Evolutionary conservation across 805 yeast species (phyloP), one percentile per base, ranked within the genome.

Genomic region (Maudiozyma bulderi): DNA sequence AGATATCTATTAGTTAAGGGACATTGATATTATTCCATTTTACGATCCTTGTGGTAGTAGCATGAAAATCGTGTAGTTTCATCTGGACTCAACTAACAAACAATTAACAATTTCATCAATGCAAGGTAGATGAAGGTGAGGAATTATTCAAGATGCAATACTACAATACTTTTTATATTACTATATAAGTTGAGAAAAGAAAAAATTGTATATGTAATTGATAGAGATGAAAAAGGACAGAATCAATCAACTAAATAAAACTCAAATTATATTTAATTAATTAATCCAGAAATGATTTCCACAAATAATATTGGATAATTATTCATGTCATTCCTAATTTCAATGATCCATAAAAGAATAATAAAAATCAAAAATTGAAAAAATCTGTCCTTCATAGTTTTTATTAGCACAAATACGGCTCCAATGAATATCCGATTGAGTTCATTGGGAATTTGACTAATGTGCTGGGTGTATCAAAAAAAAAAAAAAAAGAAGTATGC

Each of bases 331-430:
- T 20, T 20, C 26, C 26, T 20, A 20, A 20, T 4, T 20, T 20
- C 26, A 20, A 14, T 34, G 3, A 32, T 37, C n/a, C 26, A 26
- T 10, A 28, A 13, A 14, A 35, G 13, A n/a, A n/a, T n/a, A 35
- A 35, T n/a, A 15, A 35, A 35, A 35, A 35, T 35, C 28, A 15
- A 29, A 40, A 28, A 26, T 9, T 35, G 37, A 37, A 20, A 43
- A 42, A 46, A 48, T 26, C 50, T 47, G 51, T 39, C 40, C 44
- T 44, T 46, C 43, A 28, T 26, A n/a, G 40, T 43, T 48, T 32
- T 66, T 70, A 51, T 70, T 47, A 65, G 74, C 73, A 70, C 73
- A 63, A 68, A 57, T 58, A 62, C 73, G 74, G 74, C 74, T 65
- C 74, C 72, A 63, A 60, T 57, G 61, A 67, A 64, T 55, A 63